phyloP scores from a whole-genome alignment of 805 yeast species.

The Metschnikowia lachancei region DNA sequence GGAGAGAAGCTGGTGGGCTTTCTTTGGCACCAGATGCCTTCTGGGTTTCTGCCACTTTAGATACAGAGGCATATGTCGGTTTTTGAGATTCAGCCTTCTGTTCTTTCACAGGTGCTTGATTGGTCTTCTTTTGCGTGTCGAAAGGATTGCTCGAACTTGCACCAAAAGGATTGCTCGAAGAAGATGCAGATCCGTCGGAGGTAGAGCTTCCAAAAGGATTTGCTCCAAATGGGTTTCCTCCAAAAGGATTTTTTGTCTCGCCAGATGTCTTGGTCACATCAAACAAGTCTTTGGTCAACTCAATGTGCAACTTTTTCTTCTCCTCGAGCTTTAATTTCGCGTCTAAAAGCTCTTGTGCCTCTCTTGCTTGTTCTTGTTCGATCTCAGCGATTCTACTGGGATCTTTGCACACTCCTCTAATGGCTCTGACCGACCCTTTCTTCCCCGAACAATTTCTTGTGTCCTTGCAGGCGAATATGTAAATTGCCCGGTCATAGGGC shows the following conservation, averaged over 20 bases:
- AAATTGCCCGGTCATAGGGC: conserved; percentile 75
- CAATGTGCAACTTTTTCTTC: conserved; percentile 37
- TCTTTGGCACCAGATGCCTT: neutral
- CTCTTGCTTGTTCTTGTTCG: conserved; percentile 33
- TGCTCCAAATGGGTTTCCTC: conserved; percentile 42
- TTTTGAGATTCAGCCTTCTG: conserved; percentile 2
- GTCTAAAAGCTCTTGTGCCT: conserved; percentile 34
- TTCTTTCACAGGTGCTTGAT: conserved; percentile 6
- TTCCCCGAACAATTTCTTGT: conserved; percentile 56
- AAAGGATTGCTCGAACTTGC: neutral
- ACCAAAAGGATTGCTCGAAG: conserved; percentile 23
- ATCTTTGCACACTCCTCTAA: conserved; percentile 72
- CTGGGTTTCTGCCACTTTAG: conserved; percentile 1
- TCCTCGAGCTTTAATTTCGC: conserved; percentile 42
- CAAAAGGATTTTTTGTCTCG: conserved; percentile 29
- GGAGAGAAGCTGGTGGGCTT: conserved; percentile 24
- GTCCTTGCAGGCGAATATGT: conserved; percentile 73
- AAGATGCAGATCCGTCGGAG: neutral
- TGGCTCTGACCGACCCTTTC: conserved; percentile 68
- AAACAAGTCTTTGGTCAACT: conserved; percentile 43
- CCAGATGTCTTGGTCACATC: conserved; percentile 20
- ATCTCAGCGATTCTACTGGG: conserved; percentile 44
- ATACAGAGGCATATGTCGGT: conserved; percentile 9
- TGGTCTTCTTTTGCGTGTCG: conserved; percentile 1
- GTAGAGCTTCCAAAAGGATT: conserved; percentile 12